Conservation (phyloP, 768 basidiomycete genomes). For the Symmetrospora coprosmae region DNA sequence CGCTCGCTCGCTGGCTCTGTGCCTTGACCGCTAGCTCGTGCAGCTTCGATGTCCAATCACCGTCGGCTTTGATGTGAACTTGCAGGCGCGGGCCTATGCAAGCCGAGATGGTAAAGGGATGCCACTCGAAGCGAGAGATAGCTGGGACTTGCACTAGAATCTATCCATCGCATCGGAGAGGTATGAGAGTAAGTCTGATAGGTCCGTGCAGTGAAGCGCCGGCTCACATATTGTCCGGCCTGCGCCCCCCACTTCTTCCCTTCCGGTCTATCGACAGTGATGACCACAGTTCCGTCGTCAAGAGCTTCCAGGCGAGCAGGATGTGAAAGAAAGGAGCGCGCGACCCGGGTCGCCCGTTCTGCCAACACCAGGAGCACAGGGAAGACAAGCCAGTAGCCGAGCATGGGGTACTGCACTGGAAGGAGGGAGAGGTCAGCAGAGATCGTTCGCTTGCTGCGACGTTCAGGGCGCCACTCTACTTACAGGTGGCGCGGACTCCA, state of each 20-base stretch:
- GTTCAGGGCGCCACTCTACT: neutral
- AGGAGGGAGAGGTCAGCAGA: no score
- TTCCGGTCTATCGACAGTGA: slow-evolving; percentile 6
- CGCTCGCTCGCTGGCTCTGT: neutral
- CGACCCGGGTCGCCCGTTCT: neutral
- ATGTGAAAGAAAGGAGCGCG: neutral
- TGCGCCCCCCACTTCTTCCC: slow-evolving; percentile 14
- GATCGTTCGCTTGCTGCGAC: no score
- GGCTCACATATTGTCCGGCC: slow-evolving; percentile 16
- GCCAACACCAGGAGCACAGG: slow-evolving; percentile 1
- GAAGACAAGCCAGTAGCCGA: slow-evolving; percentile 20
- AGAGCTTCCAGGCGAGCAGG: slow-evolving; percentile 8
- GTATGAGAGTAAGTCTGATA: no score
- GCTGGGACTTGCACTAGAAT: slow-evolving; percentile 8
- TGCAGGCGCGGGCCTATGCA: slow-evolving; percentile 17
- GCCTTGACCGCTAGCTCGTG: neutral
- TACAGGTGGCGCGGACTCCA: neutral
- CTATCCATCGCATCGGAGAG: no score
- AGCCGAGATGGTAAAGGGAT: slow-evolving; percentile 15
- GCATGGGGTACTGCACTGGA: slow-evolving; percentile 10
- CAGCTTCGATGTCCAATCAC: slow-evolving; percentile 12
- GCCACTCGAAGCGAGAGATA: slow-evolving; percentile 13
- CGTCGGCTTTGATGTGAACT: slow-evolving; percentile 20
- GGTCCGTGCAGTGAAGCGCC: no score
- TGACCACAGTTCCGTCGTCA: slow-evolving; percentile 14